Percentiles rank a stretch among this genome's conserved stretches.
Conservation (phyloP, 768 basidiomycete species). For the Trametes cinnabarina region DNA sequence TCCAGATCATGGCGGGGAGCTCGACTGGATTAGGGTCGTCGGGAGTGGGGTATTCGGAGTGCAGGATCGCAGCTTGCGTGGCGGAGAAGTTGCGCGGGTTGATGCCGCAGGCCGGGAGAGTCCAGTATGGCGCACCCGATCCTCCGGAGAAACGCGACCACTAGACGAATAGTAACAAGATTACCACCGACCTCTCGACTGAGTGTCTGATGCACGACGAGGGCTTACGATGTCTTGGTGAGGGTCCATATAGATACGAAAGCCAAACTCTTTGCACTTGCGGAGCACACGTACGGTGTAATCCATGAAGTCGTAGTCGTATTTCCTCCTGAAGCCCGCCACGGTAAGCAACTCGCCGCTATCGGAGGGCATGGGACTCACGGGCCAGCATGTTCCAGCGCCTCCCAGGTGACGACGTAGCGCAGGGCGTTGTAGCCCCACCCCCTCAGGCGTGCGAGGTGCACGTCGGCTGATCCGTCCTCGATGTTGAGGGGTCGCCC, state of each 20-base stretch:
- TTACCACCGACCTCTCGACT: too few relatives aligned
- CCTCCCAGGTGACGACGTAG: conserved; percentile 92
- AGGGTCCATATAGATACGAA: conserved; percentile 90
- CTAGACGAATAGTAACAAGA: conserved; percentile 37
- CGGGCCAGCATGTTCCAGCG: conserved; percentile 93
- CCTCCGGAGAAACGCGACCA: conserved; percentile 97
- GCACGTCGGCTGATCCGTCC: conserved; percentile 81
- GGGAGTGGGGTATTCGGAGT: conserved; percentile 80
- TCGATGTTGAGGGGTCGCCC: conserved; percentile 81
- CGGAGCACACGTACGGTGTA: conserved; percentile 84
- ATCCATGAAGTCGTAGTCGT: conserved; percentile 90
- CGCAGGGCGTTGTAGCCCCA: conserved; percentile 94
- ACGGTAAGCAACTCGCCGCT: conserved; percentile 3
- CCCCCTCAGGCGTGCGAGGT: conserved; percentile 77
- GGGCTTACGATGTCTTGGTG: conserved; percentile 83
- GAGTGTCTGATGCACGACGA: too few relatives aligned
- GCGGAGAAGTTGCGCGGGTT: conserved; percentile 81
- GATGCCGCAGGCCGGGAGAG: conserved; percentile 85
- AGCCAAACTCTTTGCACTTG: conserved; percentile 91
- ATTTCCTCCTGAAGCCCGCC: conserved; percentile 60
- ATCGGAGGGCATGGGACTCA: conserved; percentile 47
- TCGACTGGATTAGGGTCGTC: conserved; percentile 62
- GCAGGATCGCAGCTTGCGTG: conserved; percentile 82
- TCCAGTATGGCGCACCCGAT: conserved; percentile 95
- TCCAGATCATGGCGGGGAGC: conserved; percentile 95